A percentile compares a stretch with the other conserved stretches of the same genome.
phyloP scores from a whole-genome alignment of 2,329 filamentous ascomycete species.

The Diaporthe destruens region DNA sequence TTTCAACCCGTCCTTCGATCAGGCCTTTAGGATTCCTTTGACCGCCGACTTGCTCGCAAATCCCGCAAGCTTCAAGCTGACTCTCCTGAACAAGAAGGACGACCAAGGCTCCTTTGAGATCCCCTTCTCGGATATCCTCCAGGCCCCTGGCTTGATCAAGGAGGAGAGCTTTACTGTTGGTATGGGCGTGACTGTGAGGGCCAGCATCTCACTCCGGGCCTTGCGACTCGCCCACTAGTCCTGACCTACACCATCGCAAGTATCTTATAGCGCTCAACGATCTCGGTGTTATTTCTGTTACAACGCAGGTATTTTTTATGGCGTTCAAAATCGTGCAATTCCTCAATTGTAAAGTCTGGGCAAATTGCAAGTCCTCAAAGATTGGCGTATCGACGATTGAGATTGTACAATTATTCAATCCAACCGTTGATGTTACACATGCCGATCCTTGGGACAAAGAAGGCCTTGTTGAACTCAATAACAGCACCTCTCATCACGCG shows the following conservation, averaged over 20 bases:
- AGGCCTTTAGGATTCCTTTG: constrained; percentile 58
- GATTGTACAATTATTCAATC: neutral
- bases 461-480: neutral
- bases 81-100: constrained; percentile 51
- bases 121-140: constrained; percentile 51
- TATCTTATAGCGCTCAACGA: neutral
- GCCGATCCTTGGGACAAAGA: neutral
- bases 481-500: neutral
- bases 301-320: neutral
- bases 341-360: neutral
- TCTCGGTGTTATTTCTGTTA: neutral
- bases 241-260: neutral
- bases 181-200: constrained; percentile 51
- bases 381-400: neutral
- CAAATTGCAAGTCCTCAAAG: neutral
- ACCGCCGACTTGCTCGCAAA: constrained; percentile 48
- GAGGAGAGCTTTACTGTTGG: constrained; percentile 53
- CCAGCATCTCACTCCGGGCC: constrained; percentile 53
- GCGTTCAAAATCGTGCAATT: neutral
- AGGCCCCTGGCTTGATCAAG: constrained; percentile 48
- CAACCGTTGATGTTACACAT: neutral
- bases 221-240: constrained; percentile 38
- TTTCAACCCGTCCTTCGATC: constrained; percentile 62
- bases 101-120: constrained; percentile 53
- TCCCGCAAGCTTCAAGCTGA: constrained; percentile 50